Evolutionary conservation across 2,329 filamentous ascomycete genomes (phyloP).

Genomic region (Dichotomopilus funicola): DNA sequence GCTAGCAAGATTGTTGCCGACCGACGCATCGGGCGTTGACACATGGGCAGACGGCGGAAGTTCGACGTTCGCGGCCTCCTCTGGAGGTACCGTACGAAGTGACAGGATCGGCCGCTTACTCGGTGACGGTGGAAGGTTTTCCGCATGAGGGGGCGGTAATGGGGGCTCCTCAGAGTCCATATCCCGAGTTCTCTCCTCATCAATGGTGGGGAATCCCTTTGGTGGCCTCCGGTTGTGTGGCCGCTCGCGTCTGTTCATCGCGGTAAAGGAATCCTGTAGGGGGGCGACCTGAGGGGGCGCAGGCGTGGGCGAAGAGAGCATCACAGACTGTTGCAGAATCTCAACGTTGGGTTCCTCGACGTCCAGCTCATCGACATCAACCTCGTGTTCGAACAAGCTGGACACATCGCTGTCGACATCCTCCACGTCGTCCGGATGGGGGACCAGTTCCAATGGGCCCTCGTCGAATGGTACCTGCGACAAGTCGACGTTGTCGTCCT

Average conservation of each 20-base stretch:
- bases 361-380: slow-evolving; percentile 36
- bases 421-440: slow-evolving; percentile 27
- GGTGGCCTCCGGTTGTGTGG: slow-evolving; percentile 27
- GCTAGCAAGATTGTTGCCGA: slow-evolving; percentile 7
- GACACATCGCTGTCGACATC: slow-evolving; percentile 33
- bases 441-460: slow-evolving; percentile 37
- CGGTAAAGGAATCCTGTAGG: slow-evolving; percentile 45
- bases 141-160: slow-evolving; percentile 29
- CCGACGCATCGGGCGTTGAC: slow-evolving; percentile 16
- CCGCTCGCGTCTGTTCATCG: slow-evolving; percentile 39
- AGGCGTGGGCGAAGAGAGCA: slow-evolving; percentile 40
- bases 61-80: slow-evolving; percentile 15
- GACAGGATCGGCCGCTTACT: slow-evolving; percentile 25
- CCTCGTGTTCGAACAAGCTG: slow-evolving; percentile 41
- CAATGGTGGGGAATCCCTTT: slow-evolving; percentile 39
- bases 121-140: slow-evolving; percentile 28
- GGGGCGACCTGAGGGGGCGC: slow-evolving; percentile 44
- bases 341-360: slow-evolving; percentile 39
- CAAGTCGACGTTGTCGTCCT: slow-evolving; percentile 32
- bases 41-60: slow-evolving; percentile 18
- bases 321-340: slow-evolving; percentile 39
- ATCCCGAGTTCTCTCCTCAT: slow-evolving; percentile 44
- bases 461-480: slow-evolving; percentile 28
- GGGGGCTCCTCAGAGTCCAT: slow-evolving; percentile 30
- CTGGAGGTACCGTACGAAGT: slow-evolving; percentile 17